A percentile compares a stretch with the other conserved stretches of the same genome.
phyloP scores from a whole-genome alignment of 2,329 filamentous ascomycete species.

The Diaporthe vexans region DNA sequence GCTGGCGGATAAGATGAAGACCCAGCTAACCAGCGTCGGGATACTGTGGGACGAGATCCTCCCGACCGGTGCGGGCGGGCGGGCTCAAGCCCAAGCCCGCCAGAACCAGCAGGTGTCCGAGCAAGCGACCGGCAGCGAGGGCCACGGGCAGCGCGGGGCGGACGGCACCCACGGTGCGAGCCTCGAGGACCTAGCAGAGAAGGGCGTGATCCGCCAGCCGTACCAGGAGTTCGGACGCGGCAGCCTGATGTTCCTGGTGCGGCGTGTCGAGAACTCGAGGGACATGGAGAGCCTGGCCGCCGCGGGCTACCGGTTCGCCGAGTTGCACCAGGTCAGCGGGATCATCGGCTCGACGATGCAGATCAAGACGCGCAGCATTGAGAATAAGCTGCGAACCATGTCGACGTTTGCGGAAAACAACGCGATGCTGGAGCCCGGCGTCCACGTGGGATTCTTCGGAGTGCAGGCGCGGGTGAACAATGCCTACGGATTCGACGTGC shows the following conservation, averaged over 20 bases:
- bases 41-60: constrained; percentile 83
- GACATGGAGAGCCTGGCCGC: constrained; percentile 77
- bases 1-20: constrained; percentile 77
- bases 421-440: constrained; percentile 63
- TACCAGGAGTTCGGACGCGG: constrained; percentile 71
- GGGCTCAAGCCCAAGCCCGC: constrained; percentile 25
- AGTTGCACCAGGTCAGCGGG: constrained; percentile 75
- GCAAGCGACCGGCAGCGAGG: constrained; percentile 35
- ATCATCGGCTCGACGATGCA: constrained; percentile 82
- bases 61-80: constrained; percentile 66
- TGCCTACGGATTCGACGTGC: constrained; percentile 71
- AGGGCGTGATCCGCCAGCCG: constrained; percentile 50
- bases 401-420: constrained; percentile 66
- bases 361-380: constrained; percentile 74
- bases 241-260: constrained; percentile 85
- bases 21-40: constrained; percentile 74
- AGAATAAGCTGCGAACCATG: constrained; percentile 74
- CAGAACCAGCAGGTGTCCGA: constrained; percentile 34
- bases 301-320: constrained; percentile 83
- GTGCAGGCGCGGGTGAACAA: constrained; percentile 64
- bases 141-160: constrained; percentile 3
- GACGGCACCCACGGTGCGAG: constrained; percentile 30
- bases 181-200: constrained; percentile 56
- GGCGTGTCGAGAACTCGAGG: constrained; percentile 67
- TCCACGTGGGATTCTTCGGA: constrained; percentile 72